These are phyloP conservation scores for Crithidia expoeki DNA, from an alignment of 208 protist genomes.

Conservation along the genomic window DNA sequence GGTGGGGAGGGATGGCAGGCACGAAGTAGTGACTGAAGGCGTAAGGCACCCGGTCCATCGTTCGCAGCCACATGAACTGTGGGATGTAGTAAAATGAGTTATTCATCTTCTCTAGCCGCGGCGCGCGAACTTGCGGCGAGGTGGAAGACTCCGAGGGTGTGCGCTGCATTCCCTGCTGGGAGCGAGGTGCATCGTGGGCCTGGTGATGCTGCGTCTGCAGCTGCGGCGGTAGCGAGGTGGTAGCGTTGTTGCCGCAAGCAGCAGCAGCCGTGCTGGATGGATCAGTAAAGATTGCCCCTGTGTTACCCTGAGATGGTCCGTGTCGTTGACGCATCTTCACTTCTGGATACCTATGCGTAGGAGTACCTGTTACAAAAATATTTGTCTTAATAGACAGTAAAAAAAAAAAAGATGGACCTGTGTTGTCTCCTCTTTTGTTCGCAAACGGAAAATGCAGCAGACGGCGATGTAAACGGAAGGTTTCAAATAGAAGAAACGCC, in stretches of 20 bases:
- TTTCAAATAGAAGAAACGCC: background rate
- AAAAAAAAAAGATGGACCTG: too few species aligned
- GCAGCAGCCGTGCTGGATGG: too few species aligned
- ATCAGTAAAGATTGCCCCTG: background rate
- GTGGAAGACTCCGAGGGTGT: background rate
- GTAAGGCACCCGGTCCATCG: constrained; percentile 44
- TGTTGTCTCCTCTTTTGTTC: too few species aligned
- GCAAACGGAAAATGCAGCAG: too few species aligned
- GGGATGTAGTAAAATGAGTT: constrained; percentile 27
- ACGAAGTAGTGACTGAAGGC: constrained; percentile 31
- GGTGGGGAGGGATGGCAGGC: constrained; percentile 13
- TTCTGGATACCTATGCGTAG: too few species aligned
- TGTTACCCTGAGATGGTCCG: constrained; percentile 1
- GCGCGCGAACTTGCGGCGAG: constrained; percentile 16
- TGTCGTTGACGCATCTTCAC: constrained; percentile 12
- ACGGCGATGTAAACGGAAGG: too few species aligned
- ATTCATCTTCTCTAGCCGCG: constrained; percentile 29
- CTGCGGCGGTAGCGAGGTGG: too few species aligned
- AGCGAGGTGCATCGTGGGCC: background rate
- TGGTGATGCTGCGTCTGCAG: background rate
- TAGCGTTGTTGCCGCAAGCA: background rate
- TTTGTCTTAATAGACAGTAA: too few species aligned
- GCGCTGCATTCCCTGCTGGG: background rate
- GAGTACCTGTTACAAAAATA: too few species aligned
- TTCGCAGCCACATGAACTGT: constrained; percentile 27